Conservation (phyloP, 768 basidiomycete species). For the Collybia nuda region DNA sequence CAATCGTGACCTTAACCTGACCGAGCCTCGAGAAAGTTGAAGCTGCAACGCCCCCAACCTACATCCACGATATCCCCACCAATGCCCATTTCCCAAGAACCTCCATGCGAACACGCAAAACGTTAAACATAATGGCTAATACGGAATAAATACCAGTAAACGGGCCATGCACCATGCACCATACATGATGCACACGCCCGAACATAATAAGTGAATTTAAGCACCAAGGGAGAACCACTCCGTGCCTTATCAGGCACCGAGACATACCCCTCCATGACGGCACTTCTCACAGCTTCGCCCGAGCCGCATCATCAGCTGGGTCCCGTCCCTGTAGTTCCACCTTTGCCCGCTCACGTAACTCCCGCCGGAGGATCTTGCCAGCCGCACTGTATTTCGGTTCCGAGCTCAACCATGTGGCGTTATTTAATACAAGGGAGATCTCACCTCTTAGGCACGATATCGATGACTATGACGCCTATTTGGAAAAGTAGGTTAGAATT, state of each 20-base stretch:
- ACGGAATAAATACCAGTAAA: background rate
- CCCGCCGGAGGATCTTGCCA: slow-evolving; percentile 84
- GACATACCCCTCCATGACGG: too few relatives aligned
- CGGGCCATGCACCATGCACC: background rate
- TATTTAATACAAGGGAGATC: slow-evolving; percentile 4
- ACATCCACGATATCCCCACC: too few relatives aligned
- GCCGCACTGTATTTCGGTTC: slow-evolving; percentile 51
- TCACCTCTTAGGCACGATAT: slow-evolving; percentile 69
- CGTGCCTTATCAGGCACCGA: too few relatives aligned
- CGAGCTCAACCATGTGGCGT: slow-evolving; percentile 3
- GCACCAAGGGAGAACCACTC: too few relatives aligned
- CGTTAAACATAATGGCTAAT: too few relatives aligned
- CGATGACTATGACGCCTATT: slow-evolving; percentile 62
- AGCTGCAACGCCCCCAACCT: too few relatives aligned
- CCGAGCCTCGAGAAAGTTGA: too few relatives aligned
- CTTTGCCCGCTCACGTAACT: slow-evolving; percentile 69
- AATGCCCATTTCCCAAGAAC: too few relatives aligned
- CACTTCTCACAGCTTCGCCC: slow-evolving; percentile 30
- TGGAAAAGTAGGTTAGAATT: slow-evolving; percentile 18
- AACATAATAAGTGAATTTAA: too few relatives aligned
- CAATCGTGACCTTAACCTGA: too few relatives aligned
- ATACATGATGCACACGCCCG: too few relatives aligned
- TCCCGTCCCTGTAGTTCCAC: slow-evolving; percentile 47
- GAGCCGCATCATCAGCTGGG: slow-evolving; percentile 28
- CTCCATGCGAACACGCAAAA: too few relatives aligned